Base-by-base conservation (phyloP, 371 early-diverging fungal genomes). In the Mucor irregularis region DNA sequence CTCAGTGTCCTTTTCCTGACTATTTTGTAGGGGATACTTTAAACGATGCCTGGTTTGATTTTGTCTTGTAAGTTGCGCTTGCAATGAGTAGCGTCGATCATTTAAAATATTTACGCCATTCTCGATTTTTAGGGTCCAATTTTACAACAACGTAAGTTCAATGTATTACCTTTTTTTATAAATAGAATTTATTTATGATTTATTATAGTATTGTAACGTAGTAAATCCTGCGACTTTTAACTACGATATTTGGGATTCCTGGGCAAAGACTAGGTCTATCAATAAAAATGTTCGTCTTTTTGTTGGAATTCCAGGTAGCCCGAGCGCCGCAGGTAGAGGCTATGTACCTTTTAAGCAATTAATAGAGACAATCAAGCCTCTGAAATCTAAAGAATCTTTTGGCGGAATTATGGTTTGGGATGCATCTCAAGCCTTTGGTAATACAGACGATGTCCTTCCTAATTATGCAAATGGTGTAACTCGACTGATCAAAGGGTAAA, bases 361-460 rank as follows among this genome's bases (percentile, higher is more conserved):
- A 6, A 54, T 50, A 11, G 46, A 46, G 11, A 54, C 71, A 1
- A 49, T 81, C 28, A 47, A 66, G 13, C 53, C 68, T 17, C 52
- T 76, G 14, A 59, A 73, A 11, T 54, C 62, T 0, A 51, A 64
- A 43, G 65, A 63, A 58, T 69, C 58, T 8, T 85, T 84, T 58
- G 89, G 88, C 37, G 89, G 89, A 21, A 74, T 87, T 11, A 86
- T 83, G 80, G 72, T 86, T 14, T 87, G 88, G 88, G 87, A 86
- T 54, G 76, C 65, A 21, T 73, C 73, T 2, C 62, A 73, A 22
- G 68, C 78, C 37, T 76, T 49, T 75, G 73, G 68, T 46, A 77
- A 68, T 28, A 61, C 58, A 6, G 25, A 29, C 3, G 69, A 63
- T 44, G 55, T 63, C 3, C 50, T 58, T n/a, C 64, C 64, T n/a